Conservation (phyloP, 345 rosid genomes). For the Populus nigra region DNA sequence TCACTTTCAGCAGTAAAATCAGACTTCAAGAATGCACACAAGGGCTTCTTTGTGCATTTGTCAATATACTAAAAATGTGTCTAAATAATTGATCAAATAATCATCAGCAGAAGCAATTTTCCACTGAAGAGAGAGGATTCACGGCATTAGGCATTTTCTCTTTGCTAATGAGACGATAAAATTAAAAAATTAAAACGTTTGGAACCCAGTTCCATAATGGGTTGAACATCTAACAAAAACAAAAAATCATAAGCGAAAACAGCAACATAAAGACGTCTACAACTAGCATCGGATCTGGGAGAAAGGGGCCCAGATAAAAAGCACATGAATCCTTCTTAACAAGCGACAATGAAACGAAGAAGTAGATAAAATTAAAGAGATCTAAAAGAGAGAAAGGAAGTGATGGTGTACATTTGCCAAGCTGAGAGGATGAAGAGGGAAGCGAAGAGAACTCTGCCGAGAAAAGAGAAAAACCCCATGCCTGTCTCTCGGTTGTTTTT, state of each 20-base stretch:
- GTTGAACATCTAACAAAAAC: background rate
- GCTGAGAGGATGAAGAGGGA: slow-evolving; percentile 88
- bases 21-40: background rate
- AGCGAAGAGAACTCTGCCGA: slow-evolving; percentile 87
- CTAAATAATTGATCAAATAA: background rate
- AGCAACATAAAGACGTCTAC: background rate
- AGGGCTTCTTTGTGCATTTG: background rate
- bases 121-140: background rate
- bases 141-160: background rate
- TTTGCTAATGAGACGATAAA: background rate
- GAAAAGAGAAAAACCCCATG: slow-evolving; percentile 91
- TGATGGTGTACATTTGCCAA: slow-evolving; percentile 67
- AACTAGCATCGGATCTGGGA: background rate
- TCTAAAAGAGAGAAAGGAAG: slow-evolving; percentile 7
- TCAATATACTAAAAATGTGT: background rate
- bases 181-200: background rate
- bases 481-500: background rate
- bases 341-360: background rate
- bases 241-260: background rate
- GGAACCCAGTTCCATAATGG: background rate
- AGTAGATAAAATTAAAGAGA: background rate
- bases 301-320: background rate
- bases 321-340: background rate
- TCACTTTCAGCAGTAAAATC: background rate
- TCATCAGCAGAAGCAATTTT: background rate